Evolutionary conservation across 192 early-diverging fungal genomes (phyloP), one percentile per base, ranked within the genome.

Genomic region (Entomortierella beljakovae): DNA sequence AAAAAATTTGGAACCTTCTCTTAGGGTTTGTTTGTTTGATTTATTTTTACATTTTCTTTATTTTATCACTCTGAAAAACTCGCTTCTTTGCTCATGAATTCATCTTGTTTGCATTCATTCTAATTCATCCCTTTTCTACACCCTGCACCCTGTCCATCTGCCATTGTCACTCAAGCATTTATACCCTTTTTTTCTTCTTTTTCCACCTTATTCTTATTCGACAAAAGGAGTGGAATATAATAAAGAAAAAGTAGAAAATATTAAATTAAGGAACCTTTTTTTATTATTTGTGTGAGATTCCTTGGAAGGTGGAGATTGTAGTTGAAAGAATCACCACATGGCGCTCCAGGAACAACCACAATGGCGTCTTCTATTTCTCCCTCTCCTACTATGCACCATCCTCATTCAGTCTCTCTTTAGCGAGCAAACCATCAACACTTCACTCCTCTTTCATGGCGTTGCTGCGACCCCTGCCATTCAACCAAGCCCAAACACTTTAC

Each of bases 331-430:
- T 18, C 18, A 7, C 38, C 35, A 31, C 52, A 65, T 65, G 63
- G 51, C 63, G 1, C 51, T 23, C 52, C n/a, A 65, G 25, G 40
- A 23, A 48, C 50, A 38, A 33, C n/a, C 70, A 22, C 61, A 26
- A 40, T 72, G 70, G 70, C 48, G 58, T n/a, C 56, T 62, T 6
- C 54, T 72, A 25, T 72, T 64, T 42, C 33, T 72, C 25, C 22
- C 58, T 35, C 38, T 71, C n/a, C 52, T 72, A 28, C 55, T 72
- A 16, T 58, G 61, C 32, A 64, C 70, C 42, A 72, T 72, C 56
- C 40, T 51, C 16, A 61, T 72, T 33, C 70, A 72, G 33, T 49
- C 61, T 28, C 26, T 70, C 18, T 22, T 70, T 40, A 6, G 6
- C 18, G 49, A 22, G 10, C 61, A 34, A 16, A 28, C 3, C 20